phyloP scores from a whole-genome alignment of 345 rosid species.

The Gossypium longicalyx region DNA sequence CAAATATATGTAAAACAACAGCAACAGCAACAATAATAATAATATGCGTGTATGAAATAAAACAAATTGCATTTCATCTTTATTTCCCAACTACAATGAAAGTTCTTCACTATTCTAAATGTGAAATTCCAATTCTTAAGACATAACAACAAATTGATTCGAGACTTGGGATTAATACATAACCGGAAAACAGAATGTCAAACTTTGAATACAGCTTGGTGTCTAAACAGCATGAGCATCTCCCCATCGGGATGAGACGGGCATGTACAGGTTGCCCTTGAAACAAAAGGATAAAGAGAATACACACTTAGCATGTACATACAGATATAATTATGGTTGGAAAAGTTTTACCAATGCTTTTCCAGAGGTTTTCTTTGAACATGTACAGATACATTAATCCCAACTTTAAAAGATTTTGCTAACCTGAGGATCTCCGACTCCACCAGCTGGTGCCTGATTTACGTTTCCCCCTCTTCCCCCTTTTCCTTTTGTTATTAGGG shows the following conservation, averaged over 20 bases:
- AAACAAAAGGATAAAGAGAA: neutral
- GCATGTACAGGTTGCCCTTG: neutral
- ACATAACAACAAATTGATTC: neutral
- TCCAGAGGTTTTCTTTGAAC: slow-evolving; percentile 7
- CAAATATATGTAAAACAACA: neutral
- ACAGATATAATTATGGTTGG: neutral
- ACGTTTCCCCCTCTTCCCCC: slow-evolving; percentile 51
- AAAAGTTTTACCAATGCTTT: neutral
- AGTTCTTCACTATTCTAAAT: neutral
- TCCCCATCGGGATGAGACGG: neutral
- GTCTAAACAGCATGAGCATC: neutral
- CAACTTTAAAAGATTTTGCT: slow-evolving; percentile 10
- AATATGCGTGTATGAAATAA: neutral
- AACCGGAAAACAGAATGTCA: neutral
- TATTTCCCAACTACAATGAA: neutral
- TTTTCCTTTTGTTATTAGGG: slow-evolving; percentile 44
- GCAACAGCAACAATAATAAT: neutral
- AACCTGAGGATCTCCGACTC: slow-evolving; percentile 37
- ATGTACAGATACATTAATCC: neutral
- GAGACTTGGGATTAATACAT: neutral
- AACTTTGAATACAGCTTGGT: neutral
- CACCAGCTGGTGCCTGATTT: slow-evolving; percentile 34
- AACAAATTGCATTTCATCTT: neutral
- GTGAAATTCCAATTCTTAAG: neutral
- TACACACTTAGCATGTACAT: neutral